phyloP scores from a whole-genome alignment of 176 grass and related monocot species.

The Saccharum officinarum region DNA sequence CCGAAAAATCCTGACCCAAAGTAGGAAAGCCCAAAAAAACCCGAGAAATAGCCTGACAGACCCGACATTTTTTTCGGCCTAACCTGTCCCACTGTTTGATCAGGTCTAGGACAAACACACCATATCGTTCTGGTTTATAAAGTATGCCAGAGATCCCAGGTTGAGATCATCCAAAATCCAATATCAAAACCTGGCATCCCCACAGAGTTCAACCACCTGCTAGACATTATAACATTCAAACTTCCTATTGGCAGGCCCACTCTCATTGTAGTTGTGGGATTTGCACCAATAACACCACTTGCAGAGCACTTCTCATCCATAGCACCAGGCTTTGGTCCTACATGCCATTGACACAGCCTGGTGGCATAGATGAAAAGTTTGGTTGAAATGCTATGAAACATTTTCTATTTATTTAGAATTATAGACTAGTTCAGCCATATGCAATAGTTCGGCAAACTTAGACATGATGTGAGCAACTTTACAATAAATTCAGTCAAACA shows the following conservation, averaged over 20 bases:
- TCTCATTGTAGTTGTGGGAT: not conserved
- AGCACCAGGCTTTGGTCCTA: not conserved
- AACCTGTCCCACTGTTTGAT: not conserved
- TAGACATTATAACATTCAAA: not conserved
- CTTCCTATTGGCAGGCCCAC: not conserved
- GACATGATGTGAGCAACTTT: conserved; percentile 5
- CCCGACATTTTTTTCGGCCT: not conserved
- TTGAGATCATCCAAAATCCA: not conserved
- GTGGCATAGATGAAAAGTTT: not conserved
- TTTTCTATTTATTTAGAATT: not conserved
- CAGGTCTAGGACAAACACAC: not conserved
- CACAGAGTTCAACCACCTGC: conserved; percentile 13
- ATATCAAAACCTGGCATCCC: not conserved
- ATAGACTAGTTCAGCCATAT: not conserved
- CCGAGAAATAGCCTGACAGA: not conserved
- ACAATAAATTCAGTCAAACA: conserved; percentile 14
- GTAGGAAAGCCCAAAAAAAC: not conserved
- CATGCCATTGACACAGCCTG: not conserved
- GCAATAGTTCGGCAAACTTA: not conserved
- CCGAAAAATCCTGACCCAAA: not conserved
- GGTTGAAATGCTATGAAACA: not conserved
- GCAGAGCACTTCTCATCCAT: not conserved
- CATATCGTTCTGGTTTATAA: conserved; percentile 9
- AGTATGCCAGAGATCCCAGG: not conserved
- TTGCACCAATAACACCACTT: not conserved